A percentile compares a stretch with the other conserved stretches of the same genome.
Evolutionary conservation across 345 rosid species (phyloP).

Genomic region (Aethionema arabicum): DNA sequence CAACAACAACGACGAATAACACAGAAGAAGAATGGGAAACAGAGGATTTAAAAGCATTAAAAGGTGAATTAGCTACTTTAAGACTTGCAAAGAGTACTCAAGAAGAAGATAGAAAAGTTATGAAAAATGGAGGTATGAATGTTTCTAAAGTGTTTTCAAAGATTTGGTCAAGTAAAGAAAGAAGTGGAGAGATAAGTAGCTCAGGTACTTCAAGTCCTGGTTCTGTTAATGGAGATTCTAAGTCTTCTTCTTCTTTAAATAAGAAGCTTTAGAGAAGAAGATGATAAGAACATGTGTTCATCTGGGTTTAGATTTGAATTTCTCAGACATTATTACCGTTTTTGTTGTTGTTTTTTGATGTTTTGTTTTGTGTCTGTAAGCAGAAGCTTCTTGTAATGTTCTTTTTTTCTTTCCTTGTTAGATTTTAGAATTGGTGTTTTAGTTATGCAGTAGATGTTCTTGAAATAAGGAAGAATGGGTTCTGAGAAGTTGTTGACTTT

Average conservation of each 20-base stretch:
- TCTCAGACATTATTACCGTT: no score
- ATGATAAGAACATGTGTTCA: neutral
- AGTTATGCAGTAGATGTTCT: no score
- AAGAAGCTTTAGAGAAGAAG: slow-evolving; percentile 39
- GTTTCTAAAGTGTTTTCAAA: slow-evolving; percentile 59
- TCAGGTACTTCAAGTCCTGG: slow-evolving; percentile 79
- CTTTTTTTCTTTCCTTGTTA: no score
- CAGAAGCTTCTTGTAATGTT: no score
- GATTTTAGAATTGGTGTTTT: no score
- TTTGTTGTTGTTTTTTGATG: no score
- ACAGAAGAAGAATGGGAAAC: slow-evolving; percentile 93
- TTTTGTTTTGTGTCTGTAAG: no score
- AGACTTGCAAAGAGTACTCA: slow-evolving; percentile 45
- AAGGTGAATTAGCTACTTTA: slow-evolving; percentile 60
- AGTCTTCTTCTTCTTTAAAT: slow-evolving; percentile 69
- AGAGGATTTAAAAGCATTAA: slow-evolving; percentile 56
- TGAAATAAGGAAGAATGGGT: neutral
- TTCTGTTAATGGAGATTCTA: slow-evolving; percentile 64
- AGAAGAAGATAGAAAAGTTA: slow-evolving; percentile 29
- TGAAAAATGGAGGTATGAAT: slow-evolving; percentile 59
- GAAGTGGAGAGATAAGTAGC: slow-evolving; percentile 64
- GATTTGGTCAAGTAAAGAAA: slow-evolving; percentile 67
- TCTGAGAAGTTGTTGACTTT: slow-evolving; percentile 6
- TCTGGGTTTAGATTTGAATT: neutral
- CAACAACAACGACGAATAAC: slow-evolving; percentile 39